Evolutionary conservation across 1,284 basidiomycete species (phyloP).

Genomic region (Stereum hirsutum): DNA sequence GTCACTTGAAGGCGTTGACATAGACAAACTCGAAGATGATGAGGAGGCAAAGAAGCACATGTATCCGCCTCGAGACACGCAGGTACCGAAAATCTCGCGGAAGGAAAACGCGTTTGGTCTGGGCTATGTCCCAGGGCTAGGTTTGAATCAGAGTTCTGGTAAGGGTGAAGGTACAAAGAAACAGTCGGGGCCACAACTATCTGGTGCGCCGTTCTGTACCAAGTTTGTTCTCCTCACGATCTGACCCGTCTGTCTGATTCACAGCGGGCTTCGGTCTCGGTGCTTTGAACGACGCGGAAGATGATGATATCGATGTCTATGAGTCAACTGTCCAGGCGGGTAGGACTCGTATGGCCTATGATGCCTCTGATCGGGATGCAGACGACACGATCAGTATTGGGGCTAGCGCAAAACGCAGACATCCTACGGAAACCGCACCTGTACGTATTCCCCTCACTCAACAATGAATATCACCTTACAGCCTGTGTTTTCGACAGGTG

Average conservation of each 20-base stretch:
- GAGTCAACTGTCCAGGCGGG: conserved; percentile 30
- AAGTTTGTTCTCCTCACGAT: conserved; percentile 2
- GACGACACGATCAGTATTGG: conserved; percentile 44
- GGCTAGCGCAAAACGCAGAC: conserved; percentile 3
- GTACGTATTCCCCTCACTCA: background rate
- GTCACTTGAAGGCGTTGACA: conserved; percentile 28
- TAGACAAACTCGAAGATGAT: conserved; percentile 32
- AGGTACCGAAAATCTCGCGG: conserved; percentile 48
- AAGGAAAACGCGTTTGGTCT: conserved; percentile 78
- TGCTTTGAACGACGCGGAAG: conserved; percentile 81
- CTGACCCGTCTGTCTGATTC: background rate
- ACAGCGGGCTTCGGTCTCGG: conserved; percentile 79
- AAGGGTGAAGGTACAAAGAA: conserved; percentile 15
- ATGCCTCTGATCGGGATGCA: conserved; percentile 49
- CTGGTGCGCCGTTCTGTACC: no score
- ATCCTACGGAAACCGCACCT: background rate
- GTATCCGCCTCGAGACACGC: conserved; percentile 79
- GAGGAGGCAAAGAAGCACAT: conserved; percentile 80
- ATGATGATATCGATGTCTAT: conserved; percentile 86
- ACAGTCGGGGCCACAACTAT: conserved; percentile 43
- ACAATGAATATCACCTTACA: background rate
- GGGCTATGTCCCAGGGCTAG: conserved; percentile 63
- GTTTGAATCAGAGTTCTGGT: conserved; percentile 51
- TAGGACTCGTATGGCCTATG: conserved; percentile 62
- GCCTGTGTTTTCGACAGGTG: background rate